Evolutionary conservation across 2,329 filamentous ascomycete species (phyloP).

Genomic region (Trichoderma brevicompactum): DNA sequence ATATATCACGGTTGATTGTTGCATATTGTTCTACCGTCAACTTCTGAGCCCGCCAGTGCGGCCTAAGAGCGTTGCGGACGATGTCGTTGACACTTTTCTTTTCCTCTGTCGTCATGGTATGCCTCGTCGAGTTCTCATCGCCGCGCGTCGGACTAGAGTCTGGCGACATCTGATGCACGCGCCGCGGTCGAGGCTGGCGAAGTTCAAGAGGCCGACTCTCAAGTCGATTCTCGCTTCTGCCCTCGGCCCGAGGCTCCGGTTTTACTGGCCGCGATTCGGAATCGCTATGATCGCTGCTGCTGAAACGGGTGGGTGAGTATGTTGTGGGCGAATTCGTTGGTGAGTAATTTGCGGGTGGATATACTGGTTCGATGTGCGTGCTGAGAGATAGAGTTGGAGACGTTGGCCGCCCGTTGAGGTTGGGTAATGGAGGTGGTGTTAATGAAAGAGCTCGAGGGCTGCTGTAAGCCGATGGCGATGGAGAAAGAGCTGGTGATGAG

Average conservation of each 20-base stretch:
- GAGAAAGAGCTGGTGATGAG: conserved; percentile 69
- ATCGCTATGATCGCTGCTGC: conserved; percentile 53
- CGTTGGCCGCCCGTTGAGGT: conserved; percentile 57
- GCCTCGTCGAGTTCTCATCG: conserved; percentile 64
- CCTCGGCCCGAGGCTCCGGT: conserved; percentile 35
- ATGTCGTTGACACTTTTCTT: conserved; percentile 90
- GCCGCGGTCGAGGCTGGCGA: conserved; percentile 57
- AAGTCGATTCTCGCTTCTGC: conserved; percentile 30
- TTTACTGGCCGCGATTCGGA: conserved; percentile 43
- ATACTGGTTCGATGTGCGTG: conserved; percentile 73
- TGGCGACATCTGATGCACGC: conserved; percentile 45
- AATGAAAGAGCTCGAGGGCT: conserved; percentile 69
- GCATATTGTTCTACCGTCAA: conserved; percentile 91
- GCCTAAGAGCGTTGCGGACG: conserved; percentile 80
- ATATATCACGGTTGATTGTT: conserved; percentile 87
- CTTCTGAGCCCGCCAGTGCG: conserved; percentile 77
- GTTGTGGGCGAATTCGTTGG: conserved; percentile 76
- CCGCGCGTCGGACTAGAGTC: conserved; percentile 40
- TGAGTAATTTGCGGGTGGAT: conserved; percentile 75
- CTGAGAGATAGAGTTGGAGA: conserved; percentile 70
- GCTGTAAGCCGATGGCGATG: conserved; percentile 65
- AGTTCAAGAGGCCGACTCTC: conserved; percentile 51
- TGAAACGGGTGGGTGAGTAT: conserved; percentile 64
- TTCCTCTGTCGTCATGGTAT: conserved; percentile 72
- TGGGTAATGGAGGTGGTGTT: conserved; percentile 70